Evolutionary conservation across 73 alveolate species (phyloP).

Genomic region (Paramecium sonneborni): DNA sequence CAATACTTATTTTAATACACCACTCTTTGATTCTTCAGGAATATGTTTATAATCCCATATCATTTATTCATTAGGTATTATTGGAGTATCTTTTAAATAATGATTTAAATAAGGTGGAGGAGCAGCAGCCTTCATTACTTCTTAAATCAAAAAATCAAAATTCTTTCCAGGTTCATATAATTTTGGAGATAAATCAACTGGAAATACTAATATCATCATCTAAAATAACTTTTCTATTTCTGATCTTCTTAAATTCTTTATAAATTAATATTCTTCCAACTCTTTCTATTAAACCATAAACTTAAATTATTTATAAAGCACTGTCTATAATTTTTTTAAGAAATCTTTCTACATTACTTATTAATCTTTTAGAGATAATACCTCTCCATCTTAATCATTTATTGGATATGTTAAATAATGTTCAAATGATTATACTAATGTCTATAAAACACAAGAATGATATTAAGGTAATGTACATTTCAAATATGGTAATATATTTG

Average conservation of each 20-base stretch:
- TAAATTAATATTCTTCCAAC: constrained; percentile 25
- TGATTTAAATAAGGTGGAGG: not conserved
- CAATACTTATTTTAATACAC: constrained; percentile 10
- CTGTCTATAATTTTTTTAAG: constrained; percentile 36
- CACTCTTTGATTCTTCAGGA: constrained; percentile 41
- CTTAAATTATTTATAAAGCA: not conserved
- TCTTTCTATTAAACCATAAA: constrained; percentile 39
- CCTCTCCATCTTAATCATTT: constrained; percentile 7
- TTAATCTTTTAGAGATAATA: not conserved
- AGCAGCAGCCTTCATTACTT: constrained; percentile 26
- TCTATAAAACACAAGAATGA: constrained; percentile 36
- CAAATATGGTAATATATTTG: constrained; percentile 37
- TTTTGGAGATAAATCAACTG: not conserved
- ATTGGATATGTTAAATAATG: constrained; percentile 36
- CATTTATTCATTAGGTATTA: constrained; percentile 44
- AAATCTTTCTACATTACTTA: constrained; percentile 24
- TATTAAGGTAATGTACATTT: constrained; percentile 35
- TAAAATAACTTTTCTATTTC: constrained; percentile 23
- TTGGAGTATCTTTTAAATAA: not conserved
- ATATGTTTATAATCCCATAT: constrained; percentile 45
- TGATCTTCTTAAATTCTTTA: constrained; percentile 35
- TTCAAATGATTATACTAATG: constrained; percentile 22
- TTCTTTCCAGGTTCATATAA: constrained; percentile 42
- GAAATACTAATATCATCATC: constrained; percentile 18
- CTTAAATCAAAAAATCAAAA: constrained; percentile 33